phyloP scores from a whole-genome alignment of 352 stramenopile genomes.

The Globisporangium parvum region DNA sequence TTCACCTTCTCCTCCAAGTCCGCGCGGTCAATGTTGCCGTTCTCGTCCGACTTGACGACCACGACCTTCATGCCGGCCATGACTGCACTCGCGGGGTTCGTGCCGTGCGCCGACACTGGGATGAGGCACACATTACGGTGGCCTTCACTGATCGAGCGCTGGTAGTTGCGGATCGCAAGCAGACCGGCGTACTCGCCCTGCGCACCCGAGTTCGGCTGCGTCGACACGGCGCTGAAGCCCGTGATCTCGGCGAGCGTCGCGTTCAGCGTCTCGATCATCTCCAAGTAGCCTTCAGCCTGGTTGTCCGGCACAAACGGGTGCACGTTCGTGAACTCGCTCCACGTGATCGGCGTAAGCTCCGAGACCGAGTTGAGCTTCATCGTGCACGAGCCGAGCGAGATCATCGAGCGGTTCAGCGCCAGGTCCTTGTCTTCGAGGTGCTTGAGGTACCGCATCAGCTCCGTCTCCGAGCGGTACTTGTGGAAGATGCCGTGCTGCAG shows the following conservation, averaged over 20 bases:
- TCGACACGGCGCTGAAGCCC: slow-evolving; percentile 95
- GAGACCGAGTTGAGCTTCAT: slow-evolving; percentile 99
- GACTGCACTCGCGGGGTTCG: slow-evolving; percentile 95
- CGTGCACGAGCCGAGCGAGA: slow-evolving; percentile 99
- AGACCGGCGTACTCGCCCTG: slow-evolving; percentile 98
- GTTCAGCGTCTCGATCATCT: slow-evolving; percentile 97
- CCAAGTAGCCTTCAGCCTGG: slow-evolving; percentile 94
- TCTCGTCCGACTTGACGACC: slow-evolving; percentile 94
- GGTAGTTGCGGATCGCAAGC: slow-evolving; percentile 95
- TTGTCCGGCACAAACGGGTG: slow-evolving; percentile 96
- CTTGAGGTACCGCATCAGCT: slow-evolving; percentile 96
- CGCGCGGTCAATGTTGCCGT: slow-evolving; percentile 94
- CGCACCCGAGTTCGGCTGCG: slow-evolving; percentile 97
- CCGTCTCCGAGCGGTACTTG: slow-evolving; percentile 95
- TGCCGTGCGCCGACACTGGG: slow-evolving; percentile 97
- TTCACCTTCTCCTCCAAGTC: slow-evolving; percentile 94
- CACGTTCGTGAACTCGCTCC: slow-evolving; percentile 96
- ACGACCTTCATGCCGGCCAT: slow-evolving; percentile 99
- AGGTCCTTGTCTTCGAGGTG: slow-evolving; percentile 98
- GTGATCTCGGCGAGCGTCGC: slow-evolving; percentile 97
- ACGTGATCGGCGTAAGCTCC: slow-evolving; percentile 97
- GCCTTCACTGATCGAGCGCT: slow-evolving; percentile 85
- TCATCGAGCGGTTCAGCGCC: slow-evolving; percentile 99
- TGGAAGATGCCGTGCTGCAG: slow-evolving; percentile 96
- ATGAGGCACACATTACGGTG: slow-evolving; percentile 98